A percentile compares a stretch with the other conserved stretches of the same genome.
Conservation (phyloP, 768 basidiomycete species). For the Auricularia sp. region DNA sequence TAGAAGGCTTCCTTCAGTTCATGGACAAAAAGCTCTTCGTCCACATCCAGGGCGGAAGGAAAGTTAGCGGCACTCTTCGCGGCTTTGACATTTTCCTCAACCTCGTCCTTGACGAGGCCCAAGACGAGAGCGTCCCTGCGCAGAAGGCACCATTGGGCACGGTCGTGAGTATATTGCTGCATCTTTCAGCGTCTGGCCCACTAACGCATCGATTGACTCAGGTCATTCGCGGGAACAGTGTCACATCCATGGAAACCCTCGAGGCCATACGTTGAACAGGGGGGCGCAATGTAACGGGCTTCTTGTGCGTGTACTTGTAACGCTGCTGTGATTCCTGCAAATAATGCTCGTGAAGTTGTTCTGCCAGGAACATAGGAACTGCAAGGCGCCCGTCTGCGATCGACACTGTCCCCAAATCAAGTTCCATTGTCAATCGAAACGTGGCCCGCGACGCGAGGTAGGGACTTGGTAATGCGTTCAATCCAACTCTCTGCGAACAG, state of each 20-base stretch:
- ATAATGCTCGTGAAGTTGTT: no score
- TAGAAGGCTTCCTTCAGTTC: slow-evolving; percentile 46
- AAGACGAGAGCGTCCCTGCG: slow-evolving; percentile 83
- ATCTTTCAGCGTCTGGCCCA: slow-evolving; percentile 4
- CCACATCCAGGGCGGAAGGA: slow-evolving; percentile 87
- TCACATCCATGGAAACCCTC: slow-evolving; percentile 88
- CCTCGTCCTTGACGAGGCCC: slow-evolving; percentile 90
- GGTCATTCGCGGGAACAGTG: slow-evolving; percentile 96
- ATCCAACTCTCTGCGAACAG: no score
- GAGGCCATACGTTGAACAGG: slow-evolving; percentile 42
- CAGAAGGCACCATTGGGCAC: slow-evolving; percentile 89
- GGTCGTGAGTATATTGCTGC: slow-evolving; percentile 47
- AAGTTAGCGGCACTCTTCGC: slow-evolving; percentile 88
- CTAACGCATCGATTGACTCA: slow-evolving; percentile 22
- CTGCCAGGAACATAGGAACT: no score
- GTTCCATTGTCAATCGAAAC: no score
- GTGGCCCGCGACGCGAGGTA: no score
- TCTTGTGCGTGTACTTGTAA: background rate
- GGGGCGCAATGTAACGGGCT: background rate
- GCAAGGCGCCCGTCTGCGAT: no score
- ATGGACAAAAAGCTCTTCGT: slow-evolving; percentile 98
- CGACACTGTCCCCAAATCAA: no score
- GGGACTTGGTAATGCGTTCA: no score
- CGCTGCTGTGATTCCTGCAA: no score
- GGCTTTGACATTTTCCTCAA: slow-evolving; percentile 99